Evolutionary conservation across 78 protist species (phyloP), one percentile per base, ranked within the genome.

Genomic region (Chrysochromulina tobinii): DNA sequence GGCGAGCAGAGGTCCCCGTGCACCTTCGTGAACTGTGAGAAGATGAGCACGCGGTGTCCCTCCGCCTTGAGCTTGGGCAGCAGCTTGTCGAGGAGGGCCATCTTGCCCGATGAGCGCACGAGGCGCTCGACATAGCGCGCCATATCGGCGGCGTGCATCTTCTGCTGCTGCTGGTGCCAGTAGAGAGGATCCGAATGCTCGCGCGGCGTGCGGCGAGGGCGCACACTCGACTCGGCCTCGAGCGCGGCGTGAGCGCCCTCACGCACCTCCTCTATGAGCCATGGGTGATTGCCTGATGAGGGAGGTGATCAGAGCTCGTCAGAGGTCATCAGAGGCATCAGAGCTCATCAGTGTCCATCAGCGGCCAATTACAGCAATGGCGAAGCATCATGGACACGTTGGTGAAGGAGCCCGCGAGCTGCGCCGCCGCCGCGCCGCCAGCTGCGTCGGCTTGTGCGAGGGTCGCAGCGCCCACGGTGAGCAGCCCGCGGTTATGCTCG

Each of bases 241-340:
- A 87, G 20, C 93, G 27, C 79, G 92, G 79, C n/a, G n/a, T 0
- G 86, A 15, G 48, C 91, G 20, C 58, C 38, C 68, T 94, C 79
- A 27, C 59, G 91, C 48, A 96, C 94, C 27, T 77, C 96, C 38
- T 68, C 86, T 92, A 97, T 87, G 53, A 97, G 94, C 58, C 72
- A 95, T 7, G 99, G 98, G 93, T 97, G 99, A 89, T 97, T 97
- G 79, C 98, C 97, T 38, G 38, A 38, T 38, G 38, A 38, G 38
- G 38, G 38, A 38, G 38, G 38, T 38, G 0, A 38, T 38, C 38
- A 38, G 38, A 38, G 38, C 0, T 38, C 38, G 0, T 38, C 38
- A 38, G 38, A 38, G 38, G 38, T 38, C 38, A 38, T 38, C 38
- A 38, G 38, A 38, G 38, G 38, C 38, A 38, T 38, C 38, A 38